Percentiles rank a stretch among this genome's conserved stretches.
Evolutionary conservation across 2,329 filamentous ascomycete genomes (phyloP).

Genomic region (Cytospora chrysosperma): DNA sequence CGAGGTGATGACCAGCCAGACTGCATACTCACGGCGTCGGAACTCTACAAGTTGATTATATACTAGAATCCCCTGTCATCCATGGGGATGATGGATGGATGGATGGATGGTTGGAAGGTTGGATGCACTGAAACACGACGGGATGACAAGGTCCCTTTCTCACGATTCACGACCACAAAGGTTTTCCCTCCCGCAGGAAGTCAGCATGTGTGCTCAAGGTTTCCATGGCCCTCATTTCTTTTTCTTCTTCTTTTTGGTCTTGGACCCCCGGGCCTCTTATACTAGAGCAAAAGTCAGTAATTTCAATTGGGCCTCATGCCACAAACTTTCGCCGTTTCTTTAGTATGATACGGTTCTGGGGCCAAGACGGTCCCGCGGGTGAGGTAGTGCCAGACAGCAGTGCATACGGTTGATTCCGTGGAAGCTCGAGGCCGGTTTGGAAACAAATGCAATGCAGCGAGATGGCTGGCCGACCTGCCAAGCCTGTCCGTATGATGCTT

Average conservation of each 20-base stretch:
- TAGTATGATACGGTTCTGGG: no score
- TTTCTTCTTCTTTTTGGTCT: constrained; percentile 11
- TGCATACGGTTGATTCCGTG: no score
- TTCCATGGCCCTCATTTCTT: neutral
- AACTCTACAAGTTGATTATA: neutral
- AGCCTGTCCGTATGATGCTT: neutral
- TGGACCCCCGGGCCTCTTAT: neutral
- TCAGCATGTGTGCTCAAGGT: constrained; percentile 9
- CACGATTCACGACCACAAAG: constrained; percentile 2
- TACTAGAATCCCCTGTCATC: neutral
- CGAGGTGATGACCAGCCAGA: neutral
- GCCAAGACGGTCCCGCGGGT: no score
- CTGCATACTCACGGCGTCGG: neutral
- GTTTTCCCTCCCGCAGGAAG: neutral
- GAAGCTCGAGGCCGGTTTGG: neutral
- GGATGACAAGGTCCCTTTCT: neutral
- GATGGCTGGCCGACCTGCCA: no score
- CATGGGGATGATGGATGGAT: neutral
- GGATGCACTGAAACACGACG: neutral
- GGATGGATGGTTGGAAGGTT: neutral
- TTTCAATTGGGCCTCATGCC: neutral
- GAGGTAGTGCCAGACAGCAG: no score
- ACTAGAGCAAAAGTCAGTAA: neutral
- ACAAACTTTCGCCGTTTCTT: neutral
- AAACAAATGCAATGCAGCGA: no score